Base-by-base conservation (phyloP, 2,329 filamentous ascomycete species). In the Pestalotiopsis sp. region DNA sequence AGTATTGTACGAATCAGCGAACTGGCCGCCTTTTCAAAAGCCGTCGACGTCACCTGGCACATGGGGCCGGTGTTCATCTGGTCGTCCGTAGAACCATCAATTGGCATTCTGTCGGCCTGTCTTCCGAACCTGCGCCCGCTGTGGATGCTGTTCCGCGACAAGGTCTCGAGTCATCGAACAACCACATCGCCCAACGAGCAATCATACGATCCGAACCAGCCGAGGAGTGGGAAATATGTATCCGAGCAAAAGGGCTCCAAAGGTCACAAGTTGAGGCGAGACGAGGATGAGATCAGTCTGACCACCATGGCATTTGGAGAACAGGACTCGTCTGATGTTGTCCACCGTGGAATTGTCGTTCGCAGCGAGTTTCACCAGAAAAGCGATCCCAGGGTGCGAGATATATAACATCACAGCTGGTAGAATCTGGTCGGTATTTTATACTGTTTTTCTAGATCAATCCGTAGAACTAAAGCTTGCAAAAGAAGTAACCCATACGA, bases 21-120 rank as follows among this genome's bases (percentile, higher is more conserved):
- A n/a, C 31, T 62, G 14, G 59, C 36, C n/a, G 14, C 25, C 9
- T 62, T 62, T 27, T 25, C 27, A 13, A 39, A 62, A 20, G 36
- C 59, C 6, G 12, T 62, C 27, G 59, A 62, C 27, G 59, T 62
- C 17, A 62, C 59, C 17, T 58, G 59, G 59, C 36, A 62, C 12
- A 62, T 62, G 59, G 59, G 59, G 3, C 59, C 59, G 1, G 59
- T 62, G 3, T 64, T 64, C 62, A 64, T 64, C 13, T 64, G 62
- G 62, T 45, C 36, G 20, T 45, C 38, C 20, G 38, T 64, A 4
- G 62, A 64, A 20, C 62, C 62, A 4, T 45, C 38, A 3, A 64
- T 64, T 13, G 36, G 36, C 11, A 64, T 64, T 13, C 11, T 52
- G 1, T 45, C 62, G 13, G 62, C 62, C 17, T 64, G 36, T 52